A percentile compares a stretch with the other conserved stretches of the same genome.
Evolutionary conservation across 2,329 filamentous ascomycete species (phyloP).

Genomic region (Scytalidium sp.): DNA sequence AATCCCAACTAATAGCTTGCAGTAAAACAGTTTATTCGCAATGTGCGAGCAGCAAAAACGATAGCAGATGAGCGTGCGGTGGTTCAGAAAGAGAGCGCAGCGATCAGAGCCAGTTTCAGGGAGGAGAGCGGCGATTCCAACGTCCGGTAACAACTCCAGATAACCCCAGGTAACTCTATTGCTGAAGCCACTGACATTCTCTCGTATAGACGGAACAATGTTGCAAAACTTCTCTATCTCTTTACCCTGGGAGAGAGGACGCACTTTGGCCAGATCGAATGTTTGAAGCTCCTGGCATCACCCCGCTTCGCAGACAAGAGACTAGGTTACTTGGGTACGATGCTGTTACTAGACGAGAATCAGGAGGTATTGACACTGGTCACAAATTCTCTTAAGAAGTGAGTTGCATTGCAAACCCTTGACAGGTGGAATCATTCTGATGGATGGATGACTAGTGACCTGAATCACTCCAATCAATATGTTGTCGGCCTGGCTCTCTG

Average conservation of each 20-base stretch:
- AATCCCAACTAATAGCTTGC: slow-evolving; percentile 14
- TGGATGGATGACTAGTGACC: slow-evolving; percentile 58
- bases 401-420: slow-evolving; percentile 28
- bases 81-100: slow-evolving; percentile 97
- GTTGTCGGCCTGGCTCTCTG: slow-evolving; percentile 95
- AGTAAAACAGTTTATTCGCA: slow-evolving; percentile 99
- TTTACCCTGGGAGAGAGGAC: slow-evolving; percentile 97
- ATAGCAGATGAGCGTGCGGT: slow-evolving; percentile 98
- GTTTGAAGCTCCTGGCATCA: slow-evolving; percentile 92
- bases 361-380: slow-evolving; percentile 96
- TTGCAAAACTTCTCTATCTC: slow-evolving; percentile 95
- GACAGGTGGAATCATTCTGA: slow-evolving; percentile 1
- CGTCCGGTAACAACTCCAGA: slow-evolving; percentile 61
- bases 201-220: slow-evolving; percentile 82
- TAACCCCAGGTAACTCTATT: not conserved
- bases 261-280: slow-evolving; percentile 99
- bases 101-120: slow-evolving; percentile 94
- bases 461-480: slow-evolving; percentile 97
- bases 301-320: slow-evolving; percentile 98
- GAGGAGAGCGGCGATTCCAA: slow-evolving; percentile 94
- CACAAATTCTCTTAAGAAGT: slow-evolving; percentile 98
- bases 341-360: slow-evolving; percentile 94
- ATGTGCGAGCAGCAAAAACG: slow-evolving; percentile 96
- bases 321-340: slow-evolving; percentile 91
- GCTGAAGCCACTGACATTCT: slow-evolving; percentile 11